Percentiles rank a stretch among this genome's conserved stretches.
Conservation (phyloP, 768 basidiomycete genomes). For the Leucocoprinus birnbaumii region DNA sequence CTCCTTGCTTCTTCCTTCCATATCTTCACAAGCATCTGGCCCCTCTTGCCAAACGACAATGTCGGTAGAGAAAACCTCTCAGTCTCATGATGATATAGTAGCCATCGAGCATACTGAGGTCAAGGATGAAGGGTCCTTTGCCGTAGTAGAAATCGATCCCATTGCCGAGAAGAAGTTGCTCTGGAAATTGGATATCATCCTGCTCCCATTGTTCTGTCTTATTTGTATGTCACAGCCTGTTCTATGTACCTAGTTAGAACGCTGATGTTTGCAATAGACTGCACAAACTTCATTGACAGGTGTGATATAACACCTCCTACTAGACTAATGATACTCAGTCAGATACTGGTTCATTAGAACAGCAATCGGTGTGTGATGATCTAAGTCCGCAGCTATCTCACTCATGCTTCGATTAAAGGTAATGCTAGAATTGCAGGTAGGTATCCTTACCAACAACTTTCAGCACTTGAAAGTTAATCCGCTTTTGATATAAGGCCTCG, state of each 20-base stretch:
- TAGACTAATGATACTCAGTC: not conserved
- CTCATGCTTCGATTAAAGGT: slow-evolving; percentile 11
- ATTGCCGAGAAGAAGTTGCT: slow-evolving; percentile 30
- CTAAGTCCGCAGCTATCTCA: too few relatives aligned
- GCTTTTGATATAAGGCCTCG: slow-evolving; percentile 23
- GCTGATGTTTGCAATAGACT: slow-evolving; percentile 20
- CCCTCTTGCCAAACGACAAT: not conserved
- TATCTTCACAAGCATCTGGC: not conserved
- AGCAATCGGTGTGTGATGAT: slow-evolving; percentile 16
- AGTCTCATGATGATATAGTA: not conserved
- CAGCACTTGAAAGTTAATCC: not conserved
- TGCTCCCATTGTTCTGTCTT: slow-evolving; percentile 36
- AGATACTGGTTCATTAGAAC: slow-evolving; percentile 8
- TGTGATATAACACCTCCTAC: not conserved
- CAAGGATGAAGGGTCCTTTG: not conserved
- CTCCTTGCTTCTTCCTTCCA: not conserved
- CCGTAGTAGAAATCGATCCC: slow-evolving; percentile 25
- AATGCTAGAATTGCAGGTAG: slow-evolving; percentile 23
- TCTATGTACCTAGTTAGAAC: not conserved
- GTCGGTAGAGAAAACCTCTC: not conserved
- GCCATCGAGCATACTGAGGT: slow-evolving; percentile 1
- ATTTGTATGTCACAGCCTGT: slow-evolving; percentile 28
- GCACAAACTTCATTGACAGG: slow-evolving; percentile 35
- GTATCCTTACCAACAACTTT: slow-evolving; percentile 5
- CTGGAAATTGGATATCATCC: slow-evolving; percentile 29